phyloP scores from a whole-genome alignment of 352 stramenopile species.

The Phytophthora sojae region DNA sequence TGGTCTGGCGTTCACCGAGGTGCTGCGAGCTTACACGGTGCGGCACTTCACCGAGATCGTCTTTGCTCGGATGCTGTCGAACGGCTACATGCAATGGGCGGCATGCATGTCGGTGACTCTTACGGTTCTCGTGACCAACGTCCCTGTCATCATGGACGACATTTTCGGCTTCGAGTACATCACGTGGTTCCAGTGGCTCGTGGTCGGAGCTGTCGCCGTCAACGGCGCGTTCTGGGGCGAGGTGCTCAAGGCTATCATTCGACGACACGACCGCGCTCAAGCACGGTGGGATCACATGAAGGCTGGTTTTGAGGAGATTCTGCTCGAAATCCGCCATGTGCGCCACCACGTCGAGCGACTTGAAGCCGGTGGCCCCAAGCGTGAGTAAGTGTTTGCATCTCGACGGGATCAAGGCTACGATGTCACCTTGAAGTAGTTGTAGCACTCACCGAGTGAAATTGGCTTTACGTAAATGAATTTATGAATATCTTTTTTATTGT shows the following conservation, averaged over 20 bases:
- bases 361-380: constrained; percentile 39
- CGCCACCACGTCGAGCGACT: constrained; percentile 62
- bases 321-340: constrained; percentile 70
- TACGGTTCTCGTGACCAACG: constrained; percentile 62
- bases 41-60: constrained; percentile 75
- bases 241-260: constrained; percentile 56
- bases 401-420: background rate
- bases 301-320: constrained; percentile 60
- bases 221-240: constrained; percentile 69
- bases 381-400: constrained; percentile 24
- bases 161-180: constrained; percentile 79
- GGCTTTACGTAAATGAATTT: constrained; percentile 17
- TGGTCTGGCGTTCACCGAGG: constrained; percentile 71
- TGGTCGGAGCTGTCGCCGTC: constrained; percentile 48
- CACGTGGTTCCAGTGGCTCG: constrained; percentile 63
- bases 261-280: constrained; percentile 44
- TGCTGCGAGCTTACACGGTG: constrained; percentile 81
- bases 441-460: constrained; percentile 4
- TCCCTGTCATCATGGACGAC: constrained; percentile 64
- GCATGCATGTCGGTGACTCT: constrained; percentile 60
- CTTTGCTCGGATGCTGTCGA: constrained; percentile 67
- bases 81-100: constrained; percentile 72
- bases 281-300: constrained; percentile 56
- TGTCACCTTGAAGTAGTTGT: background rate
- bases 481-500: background rate